phyloP scores from a whole-genome alignment of 179 eudicot genomes.

The Carnegiea gigantea region DNA sequence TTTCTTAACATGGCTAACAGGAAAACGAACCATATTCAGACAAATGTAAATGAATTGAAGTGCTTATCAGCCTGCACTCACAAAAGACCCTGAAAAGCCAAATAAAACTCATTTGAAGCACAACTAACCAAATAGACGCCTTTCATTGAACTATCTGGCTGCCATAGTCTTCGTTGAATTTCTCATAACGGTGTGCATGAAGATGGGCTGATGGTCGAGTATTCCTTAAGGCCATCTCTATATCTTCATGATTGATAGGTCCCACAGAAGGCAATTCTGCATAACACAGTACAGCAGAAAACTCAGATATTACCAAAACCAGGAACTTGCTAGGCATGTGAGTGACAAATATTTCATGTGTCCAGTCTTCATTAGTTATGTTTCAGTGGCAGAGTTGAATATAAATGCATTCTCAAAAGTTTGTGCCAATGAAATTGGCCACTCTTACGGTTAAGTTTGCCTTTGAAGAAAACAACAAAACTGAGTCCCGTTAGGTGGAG shows the following conservation, averaged over 20 bases:
- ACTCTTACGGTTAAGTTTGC: neutral
- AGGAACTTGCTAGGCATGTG: neutral
- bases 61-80: neutral
- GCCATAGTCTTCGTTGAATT: slow-evolving; percentile 87
- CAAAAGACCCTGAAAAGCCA: neutral
- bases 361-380: neutral
- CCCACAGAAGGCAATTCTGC: slow-evolving; percentile 94
- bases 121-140: neutral
- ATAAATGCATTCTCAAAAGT: neutral
- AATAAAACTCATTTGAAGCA: neutral
- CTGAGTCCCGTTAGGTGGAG: neutral
- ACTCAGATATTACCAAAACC: neutral
- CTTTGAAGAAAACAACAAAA: neutral
- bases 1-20: neutral
- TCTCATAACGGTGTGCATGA: slow-evolving; percentile 80
- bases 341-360: neutral
- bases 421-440: neutral
- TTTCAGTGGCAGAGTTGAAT: neutral
- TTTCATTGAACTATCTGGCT: slow-evolving; percentile 79
- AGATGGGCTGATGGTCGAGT: slow-evolving; percentile 98
- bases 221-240: slow-evolving; percentile 79
- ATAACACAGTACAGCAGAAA: neutral
- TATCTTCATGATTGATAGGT: slow-evolving; percentile 63
- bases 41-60: neutral
- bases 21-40: neutral